Evolutionary conservation across 2,329 filamentous ascomycete species (phyloP).

Genomic region (Podosphaera fusca): DNA sequence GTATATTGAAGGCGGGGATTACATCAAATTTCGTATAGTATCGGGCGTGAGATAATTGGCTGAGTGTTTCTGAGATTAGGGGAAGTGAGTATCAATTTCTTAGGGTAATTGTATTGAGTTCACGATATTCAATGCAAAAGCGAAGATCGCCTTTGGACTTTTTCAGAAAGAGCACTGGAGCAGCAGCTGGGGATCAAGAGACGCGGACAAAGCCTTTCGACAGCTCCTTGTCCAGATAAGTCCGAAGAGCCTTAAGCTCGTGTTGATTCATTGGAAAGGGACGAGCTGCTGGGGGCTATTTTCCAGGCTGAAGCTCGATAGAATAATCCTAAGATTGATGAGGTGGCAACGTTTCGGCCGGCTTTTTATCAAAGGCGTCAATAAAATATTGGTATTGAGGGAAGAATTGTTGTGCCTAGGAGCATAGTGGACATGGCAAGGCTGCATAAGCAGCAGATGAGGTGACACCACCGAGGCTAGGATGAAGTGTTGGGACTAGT

Average conservation of each 20-base stretch:
- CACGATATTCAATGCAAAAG: neutral
- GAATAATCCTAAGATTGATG: neutral
- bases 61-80: neutral
- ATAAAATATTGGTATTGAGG: neutral
- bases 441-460: too few species aligned
- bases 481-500: too few species aligned
- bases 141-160: neutral
- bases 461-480: too few species aligned
- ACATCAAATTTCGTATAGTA: neutral
- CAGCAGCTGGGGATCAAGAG: neutral
- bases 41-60: too few species aligned
- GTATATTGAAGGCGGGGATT: neutral
- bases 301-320: neutral
- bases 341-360: neutral
- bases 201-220: too few species aligned
- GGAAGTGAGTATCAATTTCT: constrained; percentile 1
- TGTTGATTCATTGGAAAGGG: neutral
- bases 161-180: neutral
- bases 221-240: too few species aligned
- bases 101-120: neutral
- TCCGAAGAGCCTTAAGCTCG: too few species aligned
- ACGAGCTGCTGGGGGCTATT: neutral
- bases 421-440: too few species aligned
- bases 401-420: too few species aligned
- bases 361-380: neutral